Percentiles rank a stretch among this genome's conserved stretches.
These are phyloP conservation scores for Fusarium floridanum DNA, from an alignment of 2,329 filamentous ascomycete genomes.

Conservation along the genomic window DNA sequence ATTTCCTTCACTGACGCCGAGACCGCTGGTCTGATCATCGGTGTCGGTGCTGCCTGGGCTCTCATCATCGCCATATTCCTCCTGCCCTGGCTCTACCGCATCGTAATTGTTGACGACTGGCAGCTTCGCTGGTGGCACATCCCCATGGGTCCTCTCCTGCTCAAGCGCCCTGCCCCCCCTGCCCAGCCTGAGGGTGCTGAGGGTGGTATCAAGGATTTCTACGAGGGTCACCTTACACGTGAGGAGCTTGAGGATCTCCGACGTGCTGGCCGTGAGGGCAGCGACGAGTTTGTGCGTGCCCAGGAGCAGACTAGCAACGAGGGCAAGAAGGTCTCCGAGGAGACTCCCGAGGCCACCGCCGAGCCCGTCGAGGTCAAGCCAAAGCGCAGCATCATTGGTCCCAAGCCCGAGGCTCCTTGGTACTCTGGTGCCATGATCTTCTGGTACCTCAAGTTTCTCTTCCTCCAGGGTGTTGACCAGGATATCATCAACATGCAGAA, in stretches of 20 bases:
- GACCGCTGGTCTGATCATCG: slow-evolving; percentile 67
- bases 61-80: slow-evolving; percentile 65
- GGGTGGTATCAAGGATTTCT: slow-evolving; percentile 65
- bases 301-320: slow-evolving; percentile 31
- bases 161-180: slow-evolving; percentile 57
- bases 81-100: slow-evolving; percentile 70
- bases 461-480: slow-evolving; percentile 46
- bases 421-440: slow-evolving; percentile 13
- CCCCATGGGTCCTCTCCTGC: slow-evolving; percentile 65
- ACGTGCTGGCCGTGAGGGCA: slow-evolving; percentile 47
- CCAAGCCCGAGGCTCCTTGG: slow-evolving; percentile 35
- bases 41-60: slow-evolving; percentile 63
- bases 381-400: slow-evolving; percentile 35
- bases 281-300: slow-evolving; percentile 41
- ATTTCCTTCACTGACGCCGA: slow-evolving; percentile 55
- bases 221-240: slow-evolving; percentile 66
- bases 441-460: slow-evolving; percentile 43
- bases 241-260: slow-evolving; percentile 62
- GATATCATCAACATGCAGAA: slow-evolving; percentile 46
- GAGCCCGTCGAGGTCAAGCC: slow-evolving; percentile 29
- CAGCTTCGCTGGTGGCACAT: slow-evolving; percentile 69
- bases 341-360: not conserved
- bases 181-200: slow-evolving; percentile 77
- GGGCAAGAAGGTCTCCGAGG: slow-evolving; percentile 41
- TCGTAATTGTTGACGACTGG: slow-evolving; percentile 72